Conservation (phyloP, 192 early-diverging fungal genomes). For the Backusella macrospora region DNA sequence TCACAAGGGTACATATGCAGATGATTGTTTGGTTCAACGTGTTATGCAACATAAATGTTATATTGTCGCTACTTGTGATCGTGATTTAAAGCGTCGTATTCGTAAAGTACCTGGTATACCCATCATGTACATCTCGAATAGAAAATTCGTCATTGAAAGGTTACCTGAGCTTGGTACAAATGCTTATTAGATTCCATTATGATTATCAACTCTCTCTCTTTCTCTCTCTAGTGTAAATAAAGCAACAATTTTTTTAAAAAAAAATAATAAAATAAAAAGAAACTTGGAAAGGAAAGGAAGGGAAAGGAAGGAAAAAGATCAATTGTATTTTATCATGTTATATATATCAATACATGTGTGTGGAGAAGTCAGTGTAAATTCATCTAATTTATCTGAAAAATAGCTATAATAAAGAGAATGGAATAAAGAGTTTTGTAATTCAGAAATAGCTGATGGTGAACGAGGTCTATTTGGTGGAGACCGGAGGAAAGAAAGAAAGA, state of each 20-base stretch:
- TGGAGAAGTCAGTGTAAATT: too few relatives aligned
- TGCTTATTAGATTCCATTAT: constrained; percentile 30
- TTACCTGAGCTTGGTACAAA: constrained; percentile 74
- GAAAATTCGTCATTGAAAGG: constrained; percentile 94
- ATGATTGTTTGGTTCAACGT: constrained; percentile 96
- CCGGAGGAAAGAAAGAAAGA: too few relatives aligned
- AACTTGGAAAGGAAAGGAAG: too few relatives aligned
- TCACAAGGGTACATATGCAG: constrained; percentile 98
- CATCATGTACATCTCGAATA: constrained; percentile 92
- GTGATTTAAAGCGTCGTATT: constrained; percentile 92
- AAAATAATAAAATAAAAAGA: not conserved
- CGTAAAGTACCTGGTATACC: constrained; percentile 96
- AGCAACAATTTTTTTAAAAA: not conserved
- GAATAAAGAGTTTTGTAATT: too few relatives aligned
- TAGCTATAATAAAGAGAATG: too few relatives aligned
- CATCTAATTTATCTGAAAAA: too few relatives aligned
- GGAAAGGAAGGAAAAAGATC: too few relatives aligned
- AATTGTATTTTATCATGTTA: too few relatives aligned
- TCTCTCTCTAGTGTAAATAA: not conserved
- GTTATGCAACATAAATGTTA: constrained; percentile 94
- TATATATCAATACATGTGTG: too few relatives aligned
- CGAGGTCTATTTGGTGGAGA: too few relatives aligned
- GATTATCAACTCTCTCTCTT: not conserved
- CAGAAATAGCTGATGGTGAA: too few relatives aligned
- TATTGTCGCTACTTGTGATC: constrained; percentile 98